phyloP scores from a whole-genome alignment of 495 filamentous ascomycete genomes.

The Penicillium bialowiezense region DNA sequence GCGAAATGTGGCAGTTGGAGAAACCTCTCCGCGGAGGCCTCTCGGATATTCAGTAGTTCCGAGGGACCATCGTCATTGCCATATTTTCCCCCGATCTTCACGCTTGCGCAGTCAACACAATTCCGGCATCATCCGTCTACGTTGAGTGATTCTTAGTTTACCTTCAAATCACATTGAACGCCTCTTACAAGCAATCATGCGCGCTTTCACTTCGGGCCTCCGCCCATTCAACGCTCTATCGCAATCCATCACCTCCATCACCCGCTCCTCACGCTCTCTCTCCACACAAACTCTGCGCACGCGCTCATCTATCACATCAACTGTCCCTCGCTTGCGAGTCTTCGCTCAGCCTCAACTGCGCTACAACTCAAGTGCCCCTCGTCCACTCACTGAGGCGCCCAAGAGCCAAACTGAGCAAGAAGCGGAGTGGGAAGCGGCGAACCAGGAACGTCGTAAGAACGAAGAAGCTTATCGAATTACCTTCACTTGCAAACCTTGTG shows the following conservation, averaged over 20 bases:
- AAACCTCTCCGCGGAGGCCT: conserved; percentile 23
- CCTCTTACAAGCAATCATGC: too few relatives aligned
- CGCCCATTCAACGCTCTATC: conserved; percentile 17
- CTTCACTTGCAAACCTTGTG: conserved; percentile 92
- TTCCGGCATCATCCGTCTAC: too few relatives aligned
- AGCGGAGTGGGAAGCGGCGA: conserved; percentile 30
- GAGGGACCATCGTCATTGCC: conserved; percentile 7
- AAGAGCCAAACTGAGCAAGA: conserved; percentile 20
- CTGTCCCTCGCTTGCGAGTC: background rate
- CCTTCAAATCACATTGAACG: too few relatives aligned
- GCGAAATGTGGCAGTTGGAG: background rate
- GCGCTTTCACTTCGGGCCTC: conserved; percentile 16
- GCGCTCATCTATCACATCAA: conserved; percentile 1
- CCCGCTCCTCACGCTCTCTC: conserved; percentile 14
- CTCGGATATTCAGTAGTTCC: conserved; percentile 11
- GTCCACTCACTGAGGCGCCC: conserved; percentile 30
- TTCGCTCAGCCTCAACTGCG: conserved; percentile 14
- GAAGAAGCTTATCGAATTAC: conserved; percentile 77
- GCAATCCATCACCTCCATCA: conserved; percentile 6
- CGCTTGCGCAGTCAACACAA: too few relatives aligned
- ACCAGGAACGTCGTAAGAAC: conserved; percentile 35
- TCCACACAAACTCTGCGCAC: conserved; percentile 10
- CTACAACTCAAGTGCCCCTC: conserved; percentile 30
- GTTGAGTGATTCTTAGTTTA: too few relatives aligned
- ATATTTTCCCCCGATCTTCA: too few relatives aligned